phyloP scores from a whole-genome alignment of 768 basidiomycete genomes.

The Macrolepiota fuliginosa region DNA sequence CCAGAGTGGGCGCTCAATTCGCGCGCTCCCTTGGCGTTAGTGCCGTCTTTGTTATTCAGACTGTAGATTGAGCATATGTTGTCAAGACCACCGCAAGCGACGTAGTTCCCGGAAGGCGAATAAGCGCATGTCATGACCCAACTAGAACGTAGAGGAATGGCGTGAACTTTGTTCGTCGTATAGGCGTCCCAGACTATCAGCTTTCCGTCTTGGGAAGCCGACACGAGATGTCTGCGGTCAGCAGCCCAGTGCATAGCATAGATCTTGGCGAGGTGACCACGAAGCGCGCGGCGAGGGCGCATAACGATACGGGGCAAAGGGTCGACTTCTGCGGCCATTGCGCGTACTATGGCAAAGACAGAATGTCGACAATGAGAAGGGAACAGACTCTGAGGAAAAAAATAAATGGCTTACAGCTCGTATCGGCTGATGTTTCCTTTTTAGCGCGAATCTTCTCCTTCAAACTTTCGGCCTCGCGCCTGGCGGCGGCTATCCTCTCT shows the following conservation, averaged over 20 bases:
- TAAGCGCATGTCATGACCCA: slow-evolving; percentile 99
- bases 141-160: slow-evolving; percentile 94
- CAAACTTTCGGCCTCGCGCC: slow-evolving; percentile 93
- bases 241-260: slow-evolving; percentile 99
- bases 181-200: slow-evolving; percentile 99
- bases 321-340: slow-evolving; percentile 98
- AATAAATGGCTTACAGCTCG: slow-evolving; percentile 70
- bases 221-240: slow-evolving; percentile 96
- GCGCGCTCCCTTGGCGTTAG: slow-evolving; percentile 82
- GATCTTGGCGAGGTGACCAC: slow-evolving; percentile 98
- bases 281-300: slow-evolving; percentile 91
- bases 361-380: slow-evolving; percentile 15
- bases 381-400: background rate
- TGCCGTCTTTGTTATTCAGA: slow-evolving; percentile 78
- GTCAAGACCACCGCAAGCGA: slow-evolving; percentile 98
- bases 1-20: slow-evolving; percentile 98
- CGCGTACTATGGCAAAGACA: slow-evolving; percentile 62
- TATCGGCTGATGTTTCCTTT: slow-evolving; percentile 96
- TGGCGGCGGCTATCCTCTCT: slow-evolving; percentile 92
- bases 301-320: slow-evolving; percentile 95
- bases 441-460: slow-evolving; percentile 99
- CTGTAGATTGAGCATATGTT: slow-evolving; percentile 99
- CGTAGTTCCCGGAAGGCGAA: slow-evolving; percentile 94
- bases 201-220: slow-evolving; percentile 99
- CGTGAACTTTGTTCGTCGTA: slow-evolving; percentile 99